phyloP scores from a whole-genome alignment of 2,329 filamentous ascomycete species.

The Arthroderma sp. region DNA sequence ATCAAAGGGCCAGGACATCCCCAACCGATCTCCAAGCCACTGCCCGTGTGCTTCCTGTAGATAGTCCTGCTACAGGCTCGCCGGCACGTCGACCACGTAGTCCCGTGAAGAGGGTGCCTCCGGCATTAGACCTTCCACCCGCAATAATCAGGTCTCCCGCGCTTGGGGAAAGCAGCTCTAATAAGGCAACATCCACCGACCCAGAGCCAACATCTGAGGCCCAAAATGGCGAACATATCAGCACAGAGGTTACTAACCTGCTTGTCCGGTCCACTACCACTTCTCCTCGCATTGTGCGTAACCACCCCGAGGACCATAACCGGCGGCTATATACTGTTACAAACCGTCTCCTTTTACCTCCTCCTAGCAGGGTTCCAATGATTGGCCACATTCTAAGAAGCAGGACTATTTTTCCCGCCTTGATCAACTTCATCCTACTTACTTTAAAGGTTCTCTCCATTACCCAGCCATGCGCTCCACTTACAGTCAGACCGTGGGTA shows the following conservation, averaged over 20 bases:
- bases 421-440: constrained; percentile 41
- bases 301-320: neutral
- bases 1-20: constrained; percentile 24
- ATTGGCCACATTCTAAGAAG: constrained; percentile 17
- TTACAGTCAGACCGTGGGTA: constrained; percentile 52
- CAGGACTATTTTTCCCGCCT: constrained; percentile 16
- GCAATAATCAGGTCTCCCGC: neutral
- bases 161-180: neutral
- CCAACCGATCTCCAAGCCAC: constrained; percentile 24
- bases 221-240: neutral
- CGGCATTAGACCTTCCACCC: neutral
- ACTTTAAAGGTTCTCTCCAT: constrained; percentile 55
- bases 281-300: neutral
- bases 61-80: constrained; percentile 21
- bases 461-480: constrained; percentile 58
- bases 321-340: constrained; percentile 7
- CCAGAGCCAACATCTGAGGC: neutral
- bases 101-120: constrained; percentile 14
- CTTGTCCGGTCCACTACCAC: neutral
- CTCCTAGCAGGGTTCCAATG: constrained; percentile 27
- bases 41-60: constrained; percentile 30
- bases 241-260: neutral
- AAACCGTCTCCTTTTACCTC: constrained; percentile 32
- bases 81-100: constrained; percentile 15
- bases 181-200: neutral